Conservation (phyloP, 495 filamentous ascomycete genomes). For the Aspergillus sclerotioniger region DNA sequence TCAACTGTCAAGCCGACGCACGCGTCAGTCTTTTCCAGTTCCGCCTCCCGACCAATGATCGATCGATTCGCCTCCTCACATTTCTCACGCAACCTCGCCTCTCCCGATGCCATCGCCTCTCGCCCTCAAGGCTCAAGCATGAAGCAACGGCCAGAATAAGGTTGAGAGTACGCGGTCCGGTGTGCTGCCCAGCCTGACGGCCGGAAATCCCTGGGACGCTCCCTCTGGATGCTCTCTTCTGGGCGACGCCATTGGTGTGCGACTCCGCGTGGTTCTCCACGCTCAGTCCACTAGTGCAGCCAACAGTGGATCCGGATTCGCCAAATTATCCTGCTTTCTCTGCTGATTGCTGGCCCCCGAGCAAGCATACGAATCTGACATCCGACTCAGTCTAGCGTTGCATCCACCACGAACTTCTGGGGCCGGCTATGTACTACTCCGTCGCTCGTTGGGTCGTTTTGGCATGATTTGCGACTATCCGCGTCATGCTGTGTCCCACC, state of each 20-base stretch:
- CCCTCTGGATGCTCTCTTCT: not conserved
- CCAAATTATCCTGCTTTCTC: not conserved
- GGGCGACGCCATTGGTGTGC: not conserved
- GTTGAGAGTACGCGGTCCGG: not conserved
- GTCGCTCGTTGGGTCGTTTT: not conserved
- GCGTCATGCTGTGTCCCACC: slow-evolving; percentile 5
- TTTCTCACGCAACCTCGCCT: not conserved
- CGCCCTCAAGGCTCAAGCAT: not conserved
- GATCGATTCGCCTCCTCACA: too few relatives aligned
- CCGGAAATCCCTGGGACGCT: not conserved
- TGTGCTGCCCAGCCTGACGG: not conserved
- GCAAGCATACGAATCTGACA: not conserved
- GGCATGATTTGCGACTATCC: not conserved
- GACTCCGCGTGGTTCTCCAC: slow-evolving; percentile 2
- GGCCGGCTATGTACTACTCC: not conserved
- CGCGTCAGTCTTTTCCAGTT: too few relatives aligned
- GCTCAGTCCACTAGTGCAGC: not conserved
- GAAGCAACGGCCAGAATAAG: not conserved
- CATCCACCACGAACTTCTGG: not conserved
- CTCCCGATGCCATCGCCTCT: not conserved
- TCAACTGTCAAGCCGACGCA: too few relatives aligned
- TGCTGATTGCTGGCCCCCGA: not conserved
- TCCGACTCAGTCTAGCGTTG: not conserved
- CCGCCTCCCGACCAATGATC: too few relatives aligned
- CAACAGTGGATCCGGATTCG: not conserved